phyloP scores from a whole-genome alignment of 164 flowering plant genomes.

The Santalum album region DNA sequence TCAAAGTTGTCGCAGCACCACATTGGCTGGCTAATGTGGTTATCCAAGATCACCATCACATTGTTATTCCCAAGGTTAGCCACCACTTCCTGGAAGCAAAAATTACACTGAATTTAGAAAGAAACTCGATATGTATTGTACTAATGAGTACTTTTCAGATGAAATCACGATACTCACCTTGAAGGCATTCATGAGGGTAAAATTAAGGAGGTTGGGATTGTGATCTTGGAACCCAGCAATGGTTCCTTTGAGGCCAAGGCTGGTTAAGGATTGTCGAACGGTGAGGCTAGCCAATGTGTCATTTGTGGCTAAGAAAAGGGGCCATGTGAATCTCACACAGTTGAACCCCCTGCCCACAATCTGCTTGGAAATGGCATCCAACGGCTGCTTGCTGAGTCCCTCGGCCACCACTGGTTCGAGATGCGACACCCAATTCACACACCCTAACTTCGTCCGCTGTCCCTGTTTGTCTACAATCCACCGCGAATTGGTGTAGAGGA shows the following conservation, averaged over 20 bases:
- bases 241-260: neutral
- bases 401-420: conserved; percentile 8
- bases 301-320: conserved; percentile 3
- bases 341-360: conserved; percentile 7
- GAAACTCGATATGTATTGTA: too few species aligned
- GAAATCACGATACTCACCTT: neutral
- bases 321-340: conserved; percentile 11
- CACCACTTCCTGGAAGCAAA: neutral
- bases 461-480: conserved; percentile 10
- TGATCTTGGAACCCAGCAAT: conserved; percentile 8
- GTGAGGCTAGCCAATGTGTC: conserved; percentile 1
- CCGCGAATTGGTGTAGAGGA: conserved; percentile 11
- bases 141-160: too few species aligned
- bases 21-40: conserved; percentile 14
- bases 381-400: conserved; percentile 11
- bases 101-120: too few species aligned
- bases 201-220: conserved; percentile 3
- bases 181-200: conserved; percentile 5
- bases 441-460: conserved; percentile 8
- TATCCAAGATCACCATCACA: conserved; percentile 20
- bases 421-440: conserved; percentile 11
- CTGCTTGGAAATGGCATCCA: conserved; percentile 5
- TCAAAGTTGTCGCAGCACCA: conserved; percentile 20
- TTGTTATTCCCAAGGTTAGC: neutral
- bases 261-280: conserved; percentile 5